These are phyloP conservation scores for Lactuca sativa DNA, from an alignment of 129 eudicot genomes.

Conservation along the genomic window DNA sequence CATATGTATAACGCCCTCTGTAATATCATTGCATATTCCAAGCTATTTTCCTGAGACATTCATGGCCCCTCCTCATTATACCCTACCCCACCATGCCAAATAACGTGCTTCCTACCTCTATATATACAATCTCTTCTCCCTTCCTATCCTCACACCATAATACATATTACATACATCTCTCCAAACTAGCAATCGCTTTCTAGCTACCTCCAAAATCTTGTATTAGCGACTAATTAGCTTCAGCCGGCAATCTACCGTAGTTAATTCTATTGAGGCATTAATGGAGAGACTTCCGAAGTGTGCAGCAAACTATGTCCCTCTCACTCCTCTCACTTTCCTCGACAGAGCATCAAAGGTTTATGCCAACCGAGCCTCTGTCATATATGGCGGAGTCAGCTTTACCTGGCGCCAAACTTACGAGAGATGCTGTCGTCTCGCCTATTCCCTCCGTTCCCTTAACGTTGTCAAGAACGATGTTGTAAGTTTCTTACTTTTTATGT, in stretches of 20 bases:
- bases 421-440: constrained; percentile 66
- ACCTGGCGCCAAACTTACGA: constrained; percentile 66
- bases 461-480: constrained; percentile 64
- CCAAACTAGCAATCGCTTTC: background rate
- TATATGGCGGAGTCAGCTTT: constrained; percentile 50
- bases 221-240: background rate
- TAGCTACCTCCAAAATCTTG: background rate
- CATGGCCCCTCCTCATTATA: constrained; percentile 17
- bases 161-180: too few species aligned
- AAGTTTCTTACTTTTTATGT: constrained; percentile 14
- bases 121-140: constrained; percentile 18
- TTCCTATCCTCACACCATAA: constrained; percentile 1
- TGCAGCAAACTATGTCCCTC: constrained; percentile 66
- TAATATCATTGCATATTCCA: constrained; percentile 24
- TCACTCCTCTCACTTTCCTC: constrained; percentile 69
- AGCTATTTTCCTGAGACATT: constrained; percentile 9
- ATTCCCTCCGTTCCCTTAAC: constrained; percentile 56
- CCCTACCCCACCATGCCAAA: background rate
- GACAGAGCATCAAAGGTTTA: constrained; percentile 67
- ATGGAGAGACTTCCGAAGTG: constrained; percentile 65
- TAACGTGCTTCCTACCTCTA: background rate
- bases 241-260: background rate
- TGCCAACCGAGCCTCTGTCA: constrained; percentile 50
- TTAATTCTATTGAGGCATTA: background rate
- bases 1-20: constrained; percentile 11